phyloP scores from a whole-genome alignment of 202 grass and related monocot species.

The Miscanthus sacchariflorus region DNA sequence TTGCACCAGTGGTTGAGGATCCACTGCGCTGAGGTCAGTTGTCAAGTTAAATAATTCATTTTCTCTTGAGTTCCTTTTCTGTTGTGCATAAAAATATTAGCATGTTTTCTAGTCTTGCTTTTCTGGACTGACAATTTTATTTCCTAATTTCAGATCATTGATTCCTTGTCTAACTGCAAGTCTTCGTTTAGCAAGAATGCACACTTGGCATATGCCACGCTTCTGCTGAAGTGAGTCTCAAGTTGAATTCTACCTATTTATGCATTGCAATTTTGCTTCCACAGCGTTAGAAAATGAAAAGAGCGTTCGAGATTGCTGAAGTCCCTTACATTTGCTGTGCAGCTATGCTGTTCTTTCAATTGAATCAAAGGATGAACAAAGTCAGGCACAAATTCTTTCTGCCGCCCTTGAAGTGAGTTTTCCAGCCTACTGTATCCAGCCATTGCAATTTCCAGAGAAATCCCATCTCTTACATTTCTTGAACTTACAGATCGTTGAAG shows the following conservation, averaged over 20 bases:
- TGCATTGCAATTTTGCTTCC: neutral
- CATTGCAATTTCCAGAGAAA: slow-evolving; percentile 1
- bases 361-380: slow-evolving; percentile 88
- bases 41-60: slow-evolving; percentile 19
- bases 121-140: slow-evolving; percentile 36
- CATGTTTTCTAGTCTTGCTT: neutral
- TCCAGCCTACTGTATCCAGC: neutral
- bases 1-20: slow-evolving; percentile 83
- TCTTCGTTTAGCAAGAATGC: slow-evolving; percentile 88
- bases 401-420: slow-evolving; percentile 77
- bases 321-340: slow-evolving; percentile 32
- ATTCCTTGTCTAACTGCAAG: slow-evolving; percentile 75
- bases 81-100: slow-evolving; percentile 22
- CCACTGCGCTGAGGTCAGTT: slow-evolving; percentile 82
- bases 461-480: slow-evolving; percentile 42
- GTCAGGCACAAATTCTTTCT: slow-evolving; percentile 91
- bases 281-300: neutral
- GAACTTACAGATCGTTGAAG: slow-evolving; percentile 82
- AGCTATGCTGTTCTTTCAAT: slow-evolving; percentile 93
- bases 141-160: slow-evolving; percentile 77
- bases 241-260: slow-evolving; percentile 21
- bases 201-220: slow-evolving; percentile 86
- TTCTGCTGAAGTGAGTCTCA: slow-evolving; percentile 91
- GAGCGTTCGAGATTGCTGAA: neutral
- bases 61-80: slow-evolving; percentile 24